Conservation (phyloP, 257 asterid genomes). For the Ilex aquifolium region DNA sequence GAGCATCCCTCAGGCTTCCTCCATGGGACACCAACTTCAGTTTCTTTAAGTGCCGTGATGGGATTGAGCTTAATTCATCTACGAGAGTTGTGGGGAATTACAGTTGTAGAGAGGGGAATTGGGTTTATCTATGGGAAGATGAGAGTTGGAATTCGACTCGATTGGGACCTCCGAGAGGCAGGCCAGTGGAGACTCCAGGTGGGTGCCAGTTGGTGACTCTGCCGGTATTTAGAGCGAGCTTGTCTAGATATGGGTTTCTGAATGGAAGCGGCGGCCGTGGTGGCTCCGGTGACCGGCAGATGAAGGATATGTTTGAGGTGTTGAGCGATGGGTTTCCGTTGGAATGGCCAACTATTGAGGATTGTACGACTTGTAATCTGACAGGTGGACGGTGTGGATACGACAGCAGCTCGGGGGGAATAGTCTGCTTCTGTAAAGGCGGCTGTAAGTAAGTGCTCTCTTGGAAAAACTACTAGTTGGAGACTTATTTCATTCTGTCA, state of each 20-base stretch:
- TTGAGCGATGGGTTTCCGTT: conserved; percentile 2
- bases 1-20: not conserved
- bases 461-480: too few relatives aligned
- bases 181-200: not conserved
- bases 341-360: not conserved
- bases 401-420: not conserved
- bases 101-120: not conserved
- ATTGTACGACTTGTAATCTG: not conserved
- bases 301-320: not conserved
- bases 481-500: too few relatives aligned
- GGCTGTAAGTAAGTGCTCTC: too few relatives aligned
- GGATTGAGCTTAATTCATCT: not conserved
- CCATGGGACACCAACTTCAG: not conserved
- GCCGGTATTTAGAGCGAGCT: not conserved
- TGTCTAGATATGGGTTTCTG: not conserved
- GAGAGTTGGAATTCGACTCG: not conserved
- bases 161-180: not conserved
- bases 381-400: not conserved
- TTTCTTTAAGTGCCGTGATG: not conserved
- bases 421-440: conserved; percentile 1
- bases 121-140: not conserved
- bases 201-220: not conserved
- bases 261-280: not conserved
- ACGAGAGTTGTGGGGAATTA: not conserved
- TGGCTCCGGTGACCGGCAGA: not conserved